Conservation (phyloP, 345 rosid species). For the Gossypium herbaceum region DNA sequence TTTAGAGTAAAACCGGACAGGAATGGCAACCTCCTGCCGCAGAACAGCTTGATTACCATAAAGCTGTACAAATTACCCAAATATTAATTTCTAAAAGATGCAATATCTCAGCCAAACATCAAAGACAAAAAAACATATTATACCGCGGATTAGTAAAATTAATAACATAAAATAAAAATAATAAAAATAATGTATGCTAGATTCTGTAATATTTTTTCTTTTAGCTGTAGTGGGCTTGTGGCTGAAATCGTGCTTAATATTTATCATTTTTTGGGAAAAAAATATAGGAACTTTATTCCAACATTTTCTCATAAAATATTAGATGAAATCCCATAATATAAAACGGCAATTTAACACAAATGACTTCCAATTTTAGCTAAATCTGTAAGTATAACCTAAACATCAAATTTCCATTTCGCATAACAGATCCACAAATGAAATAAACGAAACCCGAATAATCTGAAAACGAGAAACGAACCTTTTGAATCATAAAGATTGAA, state of each 20-base stretch:
- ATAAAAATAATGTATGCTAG: not conserved
- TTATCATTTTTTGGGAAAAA: not conserved
- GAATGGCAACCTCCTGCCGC: slow-evolving; percentile 47
- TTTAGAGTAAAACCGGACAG: slow-evolving; percentile 71
- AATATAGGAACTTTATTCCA: not conserved
- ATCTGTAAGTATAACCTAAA: not conserved
- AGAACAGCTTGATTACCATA: slow-evolving; percentile 41
- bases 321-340: too few species aligned
- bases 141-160: not conserved
- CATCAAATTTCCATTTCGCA: not conserved
- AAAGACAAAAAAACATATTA: not conserved
- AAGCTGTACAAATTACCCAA: slow-evolving; percentile 39
- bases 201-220: not conserved
- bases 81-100: not conserved
- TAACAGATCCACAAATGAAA: not conserved
- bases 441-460: not conserved
- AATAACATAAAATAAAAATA: not conserved
- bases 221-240: not conserved
- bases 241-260: not conserved
- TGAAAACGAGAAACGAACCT: not conserved
- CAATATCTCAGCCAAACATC: not conserved
- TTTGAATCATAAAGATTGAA: not conserved
- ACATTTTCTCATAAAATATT: not conserved
- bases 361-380: not conserved
- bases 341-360: not conserved